Evolutionary conservation across 2,329 filamentous ascomycete species (phyloP).

Genomic region (Ophiocordyceps polyrhachis-furcata): DNA sequence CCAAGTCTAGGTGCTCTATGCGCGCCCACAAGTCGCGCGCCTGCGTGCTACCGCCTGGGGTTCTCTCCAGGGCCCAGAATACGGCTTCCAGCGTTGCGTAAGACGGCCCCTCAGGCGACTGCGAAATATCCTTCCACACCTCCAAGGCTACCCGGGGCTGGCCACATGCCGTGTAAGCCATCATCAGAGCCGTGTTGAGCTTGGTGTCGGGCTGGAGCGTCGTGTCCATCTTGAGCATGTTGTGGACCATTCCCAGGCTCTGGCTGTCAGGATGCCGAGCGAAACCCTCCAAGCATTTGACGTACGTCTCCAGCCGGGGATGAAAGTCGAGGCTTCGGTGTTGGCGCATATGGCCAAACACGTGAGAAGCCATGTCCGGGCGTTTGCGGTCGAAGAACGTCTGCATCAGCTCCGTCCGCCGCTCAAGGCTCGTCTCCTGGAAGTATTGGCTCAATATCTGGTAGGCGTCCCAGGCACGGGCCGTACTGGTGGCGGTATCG

Average conservation of each 20-base stretch:
- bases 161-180: slow-evolving; percentile 58
- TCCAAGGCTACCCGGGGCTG: slow-evolving; percentile 48
- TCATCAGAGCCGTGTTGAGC: slow-evolving; percentile 71
- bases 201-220: slow-evolving; percentile 56
- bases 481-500: slow-evolving; percentile 40
- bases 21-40: slow-evolving; percentile 53
- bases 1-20: slow-evolving; percentile 57
- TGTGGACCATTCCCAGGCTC: slow-evolving; percentile 60
- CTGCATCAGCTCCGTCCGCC: slow-evolving; percentile 58
- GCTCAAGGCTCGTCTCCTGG: slow-evolving; percentile 42
- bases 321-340: slow-evolving; percentile 43
- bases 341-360: slow-evolving; percentile 89
- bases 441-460: slow-evolving; percentile 47
- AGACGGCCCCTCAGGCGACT: slow-evolving; percentile 67
- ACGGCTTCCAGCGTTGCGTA: slow-evolving; percentile 66
- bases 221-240: slow-evolving; percentile 89
- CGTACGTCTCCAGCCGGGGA: slow-evolving; percentile 58
- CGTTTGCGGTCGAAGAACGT: slow-evolving; percentile 61
- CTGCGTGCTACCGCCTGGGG: slow-evolving; percentile 35
- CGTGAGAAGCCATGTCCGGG: slow-evolving; percentile 66
- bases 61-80: slow-evolving; percentile 57
- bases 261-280: slow-evolving; percentile 34
- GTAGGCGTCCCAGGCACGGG: slow-evolving; percentile 46
- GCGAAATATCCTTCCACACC: slow-evolving; percentile 73
- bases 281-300: slow-evolving; percentile 59